Evolutionary conservation across 305 asterid genomes (phyloP).

Genomic region (Andrographis paniculata): DNA sequence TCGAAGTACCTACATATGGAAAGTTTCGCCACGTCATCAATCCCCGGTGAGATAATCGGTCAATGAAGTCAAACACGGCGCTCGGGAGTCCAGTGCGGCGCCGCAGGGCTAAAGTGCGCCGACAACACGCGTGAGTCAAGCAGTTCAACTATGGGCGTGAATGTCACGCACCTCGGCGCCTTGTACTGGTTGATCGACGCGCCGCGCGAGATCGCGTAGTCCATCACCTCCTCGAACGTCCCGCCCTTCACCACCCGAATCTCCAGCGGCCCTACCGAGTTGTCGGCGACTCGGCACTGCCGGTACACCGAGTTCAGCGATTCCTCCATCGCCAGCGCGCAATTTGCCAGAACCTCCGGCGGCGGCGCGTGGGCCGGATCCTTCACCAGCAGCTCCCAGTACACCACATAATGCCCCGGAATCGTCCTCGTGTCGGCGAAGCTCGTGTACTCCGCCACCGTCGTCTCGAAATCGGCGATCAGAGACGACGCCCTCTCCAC

Average conservation of each 20-base stretch:
- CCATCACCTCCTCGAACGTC: constrained; percentile 47
- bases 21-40: background rate
- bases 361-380: constrained; percentile 17
- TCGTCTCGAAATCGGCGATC: constrained; percentile 23
- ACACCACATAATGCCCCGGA: constrained; percentile 48
- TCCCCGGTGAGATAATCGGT: too few species aligned
- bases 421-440: constrained; percentile 31
- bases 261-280: constrained; percentile 45
- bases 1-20: too few species aligned
- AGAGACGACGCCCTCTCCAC: constrained; percentile 26
- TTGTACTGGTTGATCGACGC: constrained; percentile 47
- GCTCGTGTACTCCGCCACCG: constrained; percentile 37
- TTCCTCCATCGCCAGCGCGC: constrained; percentile 41
- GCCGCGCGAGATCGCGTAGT: constrained; percentile 38
- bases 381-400: constrained; percentile 32
- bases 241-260: constrained; percentile 37
- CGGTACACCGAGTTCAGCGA: constrained; percentile 44
- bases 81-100: constrained; percentile 27
- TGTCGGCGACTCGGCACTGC: constrained; percentile 45
- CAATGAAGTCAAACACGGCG: constrained; percentile 18
- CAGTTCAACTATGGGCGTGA: constrained; percentile 39
- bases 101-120: constrained; percentile 26
- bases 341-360: constrained; percentile 25
- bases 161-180: constrained; percentile 41
- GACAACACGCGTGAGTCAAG: constrained; percentile 29